A percentile compares a stretch with the other conserved stretches of the same genome.
phyloP scores from a whole-genome alignment of 2,329 filamentous ascomycete genomes.

The Nothophoma quercina region DNA sequence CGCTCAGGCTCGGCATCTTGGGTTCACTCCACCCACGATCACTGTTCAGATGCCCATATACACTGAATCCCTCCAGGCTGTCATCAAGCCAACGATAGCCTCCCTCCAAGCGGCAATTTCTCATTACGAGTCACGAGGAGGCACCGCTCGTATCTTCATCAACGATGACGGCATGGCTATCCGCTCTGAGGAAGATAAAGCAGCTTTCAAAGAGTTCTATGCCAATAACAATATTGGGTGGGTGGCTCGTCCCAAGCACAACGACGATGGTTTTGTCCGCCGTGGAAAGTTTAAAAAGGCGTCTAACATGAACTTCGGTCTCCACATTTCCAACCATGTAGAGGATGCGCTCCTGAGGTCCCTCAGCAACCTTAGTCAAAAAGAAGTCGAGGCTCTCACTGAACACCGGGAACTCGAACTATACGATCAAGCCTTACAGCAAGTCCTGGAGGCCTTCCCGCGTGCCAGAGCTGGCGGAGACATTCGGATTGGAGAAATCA shows the following conservation, averaged over 20 bases:
- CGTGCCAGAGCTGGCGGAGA: slow-evolving; percentile 82
- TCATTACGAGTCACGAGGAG: slow-evolving; percentile 60
- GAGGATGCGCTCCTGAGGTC: slow-evolving; percentile 65
- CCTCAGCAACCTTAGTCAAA: slow-evolving; percentile 37
- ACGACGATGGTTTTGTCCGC: slow-evolving; percentile 27
- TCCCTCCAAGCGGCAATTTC: slow-evolving; percentile 72
- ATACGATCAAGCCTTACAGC: slow-evolving; percentile 56
- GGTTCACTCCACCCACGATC: slow-evolving; percentile 68
- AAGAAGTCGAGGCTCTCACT: slow-evolving; percentile 45
- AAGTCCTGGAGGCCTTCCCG: slow-evolving; percentile 71
- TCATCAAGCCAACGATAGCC: slow-evolving; percentile 76
- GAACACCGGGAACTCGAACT: slow-evolving; percentile 20
- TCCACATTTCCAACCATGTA: slow-evolving; percentile 67
- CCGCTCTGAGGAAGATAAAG: slow-evolving; percentile 55
- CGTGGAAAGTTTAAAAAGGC: slow-evolving; percentile 51
- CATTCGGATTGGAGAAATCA: slow-evolving; percentile 82
- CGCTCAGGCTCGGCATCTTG: slow-evolving; percentile 66
- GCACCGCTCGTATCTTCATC: slow-evolving; percentile 69
- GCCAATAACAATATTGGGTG: slow-evolving; percentile 56
- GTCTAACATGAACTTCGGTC: slow-evolving; percentile 75
- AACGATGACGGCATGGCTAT: slow-evolving; percentile 72
- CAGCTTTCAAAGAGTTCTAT: slow-evolving; percentile 54
- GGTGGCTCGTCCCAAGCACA: slow-evolving; percentile 53
- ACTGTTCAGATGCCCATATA: slow-evolving; percentile 83
- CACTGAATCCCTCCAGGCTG: slow-evolving; percentile 77